Base-by-base conservation (phyloP, 306 rosid genomes). In the Cajanus cajan region DNA sequence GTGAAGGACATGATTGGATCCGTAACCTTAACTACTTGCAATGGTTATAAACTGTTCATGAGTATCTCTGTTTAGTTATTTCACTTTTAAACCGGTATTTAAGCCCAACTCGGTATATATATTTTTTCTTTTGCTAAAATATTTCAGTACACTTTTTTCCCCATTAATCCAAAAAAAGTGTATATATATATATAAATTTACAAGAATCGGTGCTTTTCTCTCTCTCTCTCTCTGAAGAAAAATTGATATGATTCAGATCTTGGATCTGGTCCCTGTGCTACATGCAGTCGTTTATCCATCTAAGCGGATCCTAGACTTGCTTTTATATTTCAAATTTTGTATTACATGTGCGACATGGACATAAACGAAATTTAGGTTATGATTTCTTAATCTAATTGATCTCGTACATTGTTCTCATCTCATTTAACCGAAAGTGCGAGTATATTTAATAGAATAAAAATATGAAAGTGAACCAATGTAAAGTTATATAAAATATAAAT, bases 211-310 rank as follows among this genome's bases (percentile, higher is more conserved):
- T 58, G 13, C 12, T 5, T 44, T 21, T 78, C 19, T 68, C 61
- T 68, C 69, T n/a, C n/a, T 78, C 31, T 69, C 48, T 52, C 7
- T 16, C 15, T 2, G 45, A 68, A 43, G 62, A 44, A 43, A 43
- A 45, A 37, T 13, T 43, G 36, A 39, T 41, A 39, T 52, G 51
- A 70, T 80, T n/a, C 21, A 72, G 72, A 72, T 72, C 66, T 63
- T 71, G 83, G 57, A 61, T 80, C 67, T 36, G 28, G 44, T 62
- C 67, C 62, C 10, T 4, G 50, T 4, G 43, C 71, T 57, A 71
- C 51, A 43, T 12, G 24, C 34, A 43, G 34, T 57, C 28, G 31
- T 12, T 68, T 54, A 25, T 40, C 28, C 47, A 57, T 57, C 25
- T 18, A 40, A 36, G 58, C 28, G 21, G 61, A 75, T 21, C 73